Percentiles rank a stretch among this genome's conserved stretches.
Conservation (phyloP, 805 yeast species). For the Ogataea kodamae region DNA sequence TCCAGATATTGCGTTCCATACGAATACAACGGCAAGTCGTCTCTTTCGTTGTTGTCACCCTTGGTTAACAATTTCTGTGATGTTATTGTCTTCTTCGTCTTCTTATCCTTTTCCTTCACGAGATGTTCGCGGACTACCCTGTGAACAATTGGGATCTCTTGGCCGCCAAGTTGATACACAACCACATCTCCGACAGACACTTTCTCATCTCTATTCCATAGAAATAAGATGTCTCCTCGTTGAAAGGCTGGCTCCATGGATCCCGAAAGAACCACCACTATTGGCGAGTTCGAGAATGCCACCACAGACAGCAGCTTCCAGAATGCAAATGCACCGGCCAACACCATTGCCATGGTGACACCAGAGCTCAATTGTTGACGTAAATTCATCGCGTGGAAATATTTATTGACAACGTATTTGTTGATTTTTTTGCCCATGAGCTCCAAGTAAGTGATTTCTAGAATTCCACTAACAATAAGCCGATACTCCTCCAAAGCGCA, state of each 20-base stretch:
- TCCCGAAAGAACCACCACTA: slow-evolving; percentile 95
- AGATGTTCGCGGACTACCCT: slow-evolving; percentile 86
- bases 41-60: slow-evolving; percentile 93
- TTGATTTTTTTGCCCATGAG: slow-evolving; percentile 13
- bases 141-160: slow-evolving; percentile 93
- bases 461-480: slow-evolving; percentile 17
- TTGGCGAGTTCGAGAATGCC: slow-evolving; percentile 84
- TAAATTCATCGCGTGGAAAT: slow-evolving; percentile 26
- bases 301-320: slow-evolving; percentile 81
- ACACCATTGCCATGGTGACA: slow-evolving; percentile 70
- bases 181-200: slow-evolving; percentile 88
- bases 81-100: slow-evolving; percentile 11
- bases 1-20: slow-evolving; percentile 71
- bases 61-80: slow-evolving; percentile 61
- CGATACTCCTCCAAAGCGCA: slow-evolving; percentile 32
- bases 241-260: slow-evolving; percentile 99
- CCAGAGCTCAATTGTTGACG: slow-evolving; percentile 38
- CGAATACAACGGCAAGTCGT: slow-evolving; percentile 84
- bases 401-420: slow-evolving; percentile 1
- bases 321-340: slow-evolving; percentile 85
- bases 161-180: slow-evolving; percentile 78
- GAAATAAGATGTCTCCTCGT: slow-evolving; percentile 88
- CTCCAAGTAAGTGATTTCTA: slow-evolving; percentile 18
- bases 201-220: slow-evolving; percentile 76
- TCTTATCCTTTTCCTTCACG: slow-evolving; percentile 26